Base-by-base conservation (phyloP, 1,284 basidiomycete genomes). In the Anthracocystis walkeri region DNA sequence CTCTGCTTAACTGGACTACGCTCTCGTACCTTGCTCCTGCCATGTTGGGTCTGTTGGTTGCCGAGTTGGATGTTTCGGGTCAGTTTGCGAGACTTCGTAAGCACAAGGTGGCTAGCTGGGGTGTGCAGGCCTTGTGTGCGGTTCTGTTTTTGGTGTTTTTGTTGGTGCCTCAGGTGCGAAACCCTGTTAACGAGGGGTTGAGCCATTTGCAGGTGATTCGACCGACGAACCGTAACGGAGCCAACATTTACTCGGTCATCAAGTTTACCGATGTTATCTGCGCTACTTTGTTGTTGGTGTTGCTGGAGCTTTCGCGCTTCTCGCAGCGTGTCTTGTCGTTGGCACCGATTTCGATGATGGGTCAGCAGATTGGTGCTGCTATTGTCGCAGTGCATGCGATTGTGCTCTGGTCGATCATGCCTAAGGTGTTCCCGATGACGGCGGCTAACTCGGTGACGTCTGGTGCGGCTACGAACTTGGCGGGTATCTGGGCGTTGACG, bases 371-470 rank as follows among this genome's bases (percentile, higher is more conserved):
- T 20, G 61, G 57, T 33, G 69, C 74, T 3, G 74, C 65, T 4
- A 50, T 76, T 23, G 68, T 71, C 0, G 61, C 68, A 1, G 59
- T 72, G 1, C 74, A 76, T 27, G 65, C 57, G 3, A 65, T 72
- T 7, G 69, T 76, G 38, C 53, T 76, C 2, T 76, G 74, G 74
- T 46, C 51, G 1, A 69, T 76, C 40, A 65, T 76, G 62, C 69
- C 74, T 21, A 67, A 65, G 62, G 45, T 76, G 14, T 71, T 71
- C 58, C 68, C 73, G 10, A 71, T 71, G 68, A 53, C 53, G 12
- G 41, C 63, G 20, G 59, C 31, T 14, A 45, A 51, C 6, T 61
- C 57, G 10, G 60, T 50, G 16, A 71, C 68, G 4, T 64, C 64
- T 0, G 54, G 50, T 23, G 65, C 73, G 12, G 68, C 73, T 0